Percentiles rank a stretch among this genome's conserved stretches.
Conservation (phyloP, 1,284 basidiomycete genomes). For the Meira miltonrushii region DNA sequence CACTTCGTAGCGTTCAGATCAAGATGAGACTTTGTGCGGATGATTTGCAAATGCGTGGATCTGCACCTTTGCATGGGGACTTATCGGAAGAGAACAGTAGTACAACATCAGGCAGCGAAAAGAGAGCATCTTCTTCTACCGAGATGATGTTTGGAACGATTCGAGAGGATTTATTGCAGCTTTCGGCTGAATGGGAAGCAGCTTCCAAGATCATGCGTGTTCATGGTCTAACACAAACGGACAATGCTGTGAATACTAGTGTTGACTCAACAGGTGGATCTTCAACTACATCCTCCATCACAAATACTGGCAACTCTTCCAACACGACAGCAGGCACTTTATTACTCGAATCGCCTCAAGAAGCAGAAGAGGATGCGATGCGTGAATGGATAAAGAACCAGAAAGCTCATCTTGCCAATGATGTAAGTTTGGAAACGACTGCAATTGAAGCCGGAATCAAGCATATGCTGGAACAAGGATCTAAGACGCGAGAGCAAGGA, state of each 20-base stretch:
- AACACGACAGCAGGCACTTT: neutral
- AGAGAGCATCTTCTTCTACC: conserved; percentile 4
- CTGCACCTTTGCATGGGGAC: conserved; percentile 33
- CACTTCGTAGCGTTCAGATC: conserved; percentile 48
- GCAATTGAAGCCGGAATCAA: neutral
- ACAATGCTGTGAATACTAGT: neutral
- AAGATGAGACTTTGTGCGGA: conserved; percentile 47
- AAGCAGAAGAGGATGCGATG: conserved; percentile 32
- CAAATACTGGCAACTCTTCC: neutral
- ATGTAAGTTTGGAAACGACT: neutral
- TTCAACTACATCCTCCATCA: conserved; percentile 2
- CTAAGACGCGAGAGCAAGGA: neutral
- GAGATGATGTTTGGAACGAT: conserved; percentile 37
- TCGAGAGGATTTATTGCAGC: conserved; percentile 37
- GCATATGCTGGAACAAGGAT: neutral
- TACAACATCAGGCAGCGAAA: neutral
- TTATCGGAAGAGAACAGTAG: neutral
- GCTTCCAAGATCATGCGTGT: conserved; percentile 30
- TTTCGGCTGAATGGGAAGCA: conserved; percentile 47
- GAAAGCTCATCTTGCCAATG: conserved; percentile 2
- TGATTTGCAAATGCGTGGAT: conserved; percentile 28
- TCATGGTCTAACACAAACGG: conserved; percentile 18
- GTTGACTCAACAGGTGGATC: conserved; percentile 1
- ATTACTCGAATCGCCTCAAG: conserved; percentile 28
- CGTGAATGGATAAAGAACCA: conserved; percentile 4